phyloP scores from a whole-genome alignment of 2,329 filamentous ascomycete genomes.

The Colletotrichum sp. region DNA sequence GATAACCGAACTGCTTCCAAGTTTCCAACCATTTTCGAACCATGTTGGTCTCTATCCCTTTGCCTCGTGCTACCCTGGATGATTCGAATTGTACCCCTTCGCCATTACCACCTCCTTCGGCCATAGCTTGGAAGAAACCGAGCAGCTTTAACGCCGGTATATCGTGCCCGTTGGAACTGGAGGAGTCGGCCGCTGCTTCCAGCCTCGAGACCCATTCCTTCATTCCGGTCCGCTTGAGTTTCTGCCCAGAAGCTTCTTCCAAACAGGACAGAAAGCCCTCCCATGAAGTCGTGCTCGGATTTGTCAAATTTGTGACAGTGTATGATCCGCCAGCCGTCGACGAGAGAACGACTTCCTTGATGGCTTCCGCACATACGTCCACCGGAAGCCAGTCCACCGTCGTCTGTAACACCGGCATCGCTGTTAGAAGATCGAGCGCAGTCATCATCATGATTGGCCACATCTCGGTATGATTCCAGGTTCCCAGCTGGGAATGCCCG shows the following conservation, averaged over 20 bases:
- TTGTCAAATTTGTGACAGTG: neutral
- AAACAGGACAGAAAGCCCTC: neutral
- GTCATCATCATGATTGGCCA: slow-evolving; percentile 14
- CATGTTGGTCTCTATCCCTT: neutral
- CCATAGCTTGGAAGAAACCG: slow-evolving; percentile 6
- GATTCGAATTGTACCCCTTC: neutral
- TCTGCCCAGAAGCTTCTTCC: neutral
- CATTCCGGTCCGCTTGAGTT: neutral
- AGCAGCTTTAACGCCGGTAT: neutral
- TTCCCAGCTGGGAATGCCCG: neutral
- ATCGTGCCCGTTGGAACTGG: neutral
- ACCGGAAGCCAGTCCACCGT: slow-evolving; percentile 8
- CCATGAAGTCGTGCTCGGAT: neutral
- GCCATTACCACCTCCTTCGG: neutral
- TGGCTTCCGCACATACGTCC: neutral
- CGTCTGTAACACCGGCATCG: neutral
- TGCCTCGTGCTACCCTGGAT: neutral
- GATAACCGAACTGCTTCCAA: neutral
- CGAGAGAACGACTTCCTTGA: neutral
- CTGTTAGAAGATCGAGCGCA: neutral
- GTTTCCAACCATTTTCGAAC: neutral
- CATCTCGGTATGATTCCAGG: slow-evolving; percentile 10
- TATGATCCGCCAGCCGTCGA: neutral
- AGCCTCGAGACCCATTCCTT: neutral
- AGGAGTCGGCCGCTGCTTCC: neutral